Percentiles rank a stretch among this genome's conserved stretches.
These are phyloP conservation scores for Cordyceps cateniannulata DNA, from an alignment of 2,329 filamentous ascomycete species.

Conservation along the genomic window DNA sequence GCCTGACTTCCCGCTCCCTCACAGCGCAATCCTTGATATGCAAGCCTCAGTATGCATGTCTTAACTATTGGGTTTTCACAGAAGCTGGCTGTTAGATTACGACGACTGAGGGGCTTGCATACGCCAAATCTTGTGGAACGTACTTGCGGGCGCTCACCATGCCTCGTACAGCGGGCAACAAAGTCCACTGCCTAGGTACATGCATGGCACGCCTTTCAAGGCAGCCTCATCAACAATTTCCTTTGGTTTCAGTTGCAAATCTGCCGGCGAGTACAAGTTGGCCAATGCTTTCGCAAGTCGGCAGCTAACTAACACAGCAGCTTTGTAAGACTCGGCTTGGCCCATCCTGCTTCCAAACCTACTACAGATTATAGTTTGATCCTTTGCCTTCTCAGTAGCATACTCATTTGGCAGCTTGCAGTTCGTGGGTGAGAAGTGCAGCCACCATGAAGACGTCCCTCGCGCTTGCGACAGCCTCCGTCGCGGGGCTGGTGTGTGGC, in stretches of 20 bases:
- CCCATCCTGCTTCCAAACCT: too few relatives aligned
- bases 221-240: too few relatives aligned
- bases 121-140: background rate
- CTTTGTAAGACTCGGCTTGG: too few relatives aligned
- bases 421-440: background rate
- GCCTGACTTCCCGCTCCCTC: too few relatives aligned
- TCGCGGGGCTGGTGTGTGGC: background rate
- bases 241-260: too few relatives aligned
- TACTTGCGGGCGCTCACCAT: background rate
- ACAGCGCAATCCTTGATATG: too few relatives aligned
- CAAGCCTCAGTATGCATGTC: too few relatives aligned
- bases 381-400: background rate
- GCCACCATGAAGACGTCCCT: background rate
- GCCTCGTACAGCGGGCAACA: background rate
- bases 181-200: background rate
- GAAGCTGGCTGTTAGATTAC: background rate
- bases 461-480: background rate
- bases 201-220: background rate
- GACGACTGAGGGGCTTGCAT: background rate
- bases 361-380: background rate
- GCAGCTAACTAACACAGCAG: too few relatives aligned
- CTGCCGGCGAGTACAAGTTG: too few relatives aligned
- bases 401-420: background rate
- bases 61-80: too few relatives aligned
- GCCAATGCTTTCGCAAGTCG: too few relatives aligned